These are phyloP conservation scores for Neofusicoccum parvum DNA, from an alignment of 2,329 filamentous ascomycete genomes.

Conservation along the genomic window DNA sequence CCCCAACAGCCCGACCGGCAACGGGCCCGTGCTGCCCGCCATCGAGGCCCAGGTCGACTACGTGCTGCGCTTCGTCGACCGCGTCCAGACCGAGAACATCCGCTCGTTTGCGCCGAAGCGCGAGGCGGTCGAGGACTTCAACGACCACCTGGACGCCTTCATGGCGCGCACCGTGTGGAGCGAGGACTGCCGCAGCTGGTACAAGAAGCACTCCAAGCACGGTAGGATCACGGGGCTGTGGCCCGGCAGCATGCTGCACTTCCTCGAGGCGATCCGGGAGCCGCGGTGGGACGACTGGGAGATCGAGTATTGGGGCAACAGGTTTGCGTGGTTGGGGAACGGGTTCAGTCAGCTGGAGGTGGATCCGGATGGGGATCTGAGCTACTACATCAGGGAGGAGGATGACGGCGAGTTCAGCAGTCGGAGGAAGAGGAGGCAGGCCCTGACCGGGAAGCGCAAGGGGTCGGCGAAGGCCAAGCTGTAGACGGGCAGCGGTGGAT, in stretches of 20 bases:
- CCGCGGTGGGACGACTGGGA: conserved; percentile 47
- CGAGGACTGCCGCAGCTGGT: conserved; percentile 39
- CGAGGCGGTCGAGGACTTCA: conserved; percentile 55
- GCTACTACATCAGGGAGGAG: conserved; percentile 37
- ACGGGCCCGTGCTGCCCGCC: conserved; percentile 45
- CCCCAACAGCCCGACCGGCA: conserved; percentile 41
- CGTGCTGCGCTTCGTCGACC: conserved; percentile 51
- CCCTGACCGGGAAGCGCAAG: not conserved
- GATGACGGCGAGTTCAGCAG: conserved; percentile 33
- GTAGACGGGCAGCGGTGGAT: not conserved
- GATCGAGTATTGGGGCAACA: conserved; percentile 43
- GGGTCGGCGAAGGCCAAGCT: not conserved
- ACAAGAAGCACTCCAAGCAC: conserved; percentile 46
- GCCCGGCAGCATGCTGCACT: conserved; percentile 42
- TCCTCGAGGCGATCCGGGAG: conserved; percentile 40
- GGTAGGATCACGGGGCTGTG: conserved; percentile 43
- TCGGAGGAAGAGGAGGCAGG: not conserved
- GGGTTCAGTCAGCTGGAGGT: conserved; percentile 46
- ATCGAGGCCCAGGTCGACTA: conserved; percentile 45
- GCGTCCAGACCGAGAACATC: conserved; percentile 53
- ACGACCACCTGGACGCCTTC: conserved; percentile 45
- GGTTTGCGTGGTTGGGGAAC: conserved; percentile 47
- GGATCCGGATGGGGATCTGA: conserved; percentile 39
- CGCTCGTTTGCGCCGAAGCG: conserved; percentile 48
- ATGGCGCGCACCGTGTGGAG: conserved; percentile 36